Evolutionary conservation across 352 stramenopile species (phyloP), one percentile per base, ranked within the genome.

Genomic region (Pythium diclinum): DNA sequence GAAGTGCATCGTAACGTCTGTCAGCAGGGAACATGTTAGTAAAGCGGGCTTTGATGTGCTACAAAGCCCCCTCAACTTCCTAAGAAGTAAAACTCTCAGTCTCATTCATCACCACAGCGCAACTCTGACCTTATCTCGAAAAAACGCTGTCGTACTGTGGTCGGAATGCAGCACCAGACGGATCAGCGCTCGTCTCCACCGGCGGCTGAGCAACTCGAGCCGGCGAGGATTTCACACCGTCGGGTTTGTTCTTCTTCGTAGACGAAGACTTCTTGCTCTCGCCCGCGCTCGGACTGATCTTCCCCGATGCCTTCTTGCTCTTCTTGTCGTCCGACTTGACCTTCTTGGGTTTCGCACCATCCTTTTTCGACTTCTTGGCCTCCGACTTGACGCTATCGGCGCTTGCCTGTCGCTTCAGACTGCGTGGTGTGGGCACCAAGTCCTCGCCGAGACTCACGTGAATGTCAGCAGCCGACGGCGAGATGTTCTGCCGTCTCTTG

Each of bases 111-210:
- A 19, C 49, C 17, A 10, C 33, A 59, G 32, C 14, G 9, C 53
- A 46, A 52, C 61, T 32, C 32, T 6, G n/a, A 9, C 25, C 21
- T 58, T 86, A 87, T 46, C 72, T 78, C 21, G 77, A 80, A 52
- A 88, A 91, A 3, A 89, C 74, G 56, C 68, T 89, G 63, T 91
- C 83, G 57, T 88, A 84, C 36, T 86, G 80, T 49, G 79, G 80
- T 23, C 77, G 75, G 44, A 80, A 91, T 0, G 72, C 40, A 44
- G 72, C 36, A 40, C 23, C 55, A 4, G 44, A 11, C 3, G 56
- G 34, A 14, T 71, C 58, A 1, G 34, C 14, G 9, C 48, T 38
- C 23, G 30, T 38, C 16, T 67, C 52, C 2, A 16, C 6, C 1
- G 19, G 36, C 21, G 19, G 32, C 38, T n/a, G 32, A 17, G 19